Base-by-base conservation (phyloP, 768 basidiomycete genomes). In the Cyclocybe aegerita region DNA sequence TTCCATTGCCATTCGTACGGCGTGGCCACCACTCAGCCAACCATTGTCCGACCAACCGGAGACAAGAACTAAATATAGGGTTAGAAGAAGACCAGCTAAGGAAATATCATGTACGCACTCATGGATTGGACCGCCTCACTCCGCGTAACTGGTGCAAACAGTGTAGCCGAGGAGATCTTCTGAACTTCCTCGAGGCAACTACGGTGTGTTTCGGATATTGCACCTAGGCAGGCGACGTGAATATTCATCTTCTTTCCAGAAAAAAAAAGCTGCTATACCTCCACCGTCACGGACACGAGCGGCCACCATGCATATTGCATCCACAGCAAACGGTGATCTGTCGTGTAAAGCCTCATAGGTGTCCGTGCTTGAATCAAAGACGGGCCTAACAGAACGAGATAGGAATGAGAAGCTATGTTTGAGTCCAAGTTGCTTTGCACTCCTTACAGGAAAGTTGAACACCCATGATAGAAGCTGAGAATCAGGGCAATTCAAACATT, bases 1-100 rank as follows among this genome's bases (percentile, higher is more conserved):
- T 63, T 98, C 95, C 77, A 97, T 85, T 36, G 92, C 94, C 91
- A 98, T 94, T 44, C 94, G 81, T 7, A 97, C 93, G n/a, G 95
- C 95, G 69, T 97, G 95, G 8, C 91, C 93, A 8, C 92, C 90
- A 57, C 88, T 93, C 33, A 97, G 67, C 93, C 93, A 95, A n/a
- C 92, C 92, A 60, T 92, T 92, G 58, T 95, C 92, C 12, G 91
- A 93, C 88, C 93, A 98, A 4, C 93, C 93, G 33, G 94, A 89
- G 14, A 96, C 85, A 44, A 97, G 76, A 50, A 95, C 91, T 94
- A 50, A 32, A 48, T 6, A 50, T 45, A 44, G 39, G 39, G 47
- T 45, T 50, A 51, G 39, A 44, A 38, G n/a, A 43, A 40, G n/a
- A 23, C 36, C 14, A 4, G 47, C 15, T 30, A 52, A 15, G 23